These are phyloP conservation scores for Berberis vulgaris DNA, from an alignment of 164 flowering plant genomes.

Conservation along the genomic window DNA sequence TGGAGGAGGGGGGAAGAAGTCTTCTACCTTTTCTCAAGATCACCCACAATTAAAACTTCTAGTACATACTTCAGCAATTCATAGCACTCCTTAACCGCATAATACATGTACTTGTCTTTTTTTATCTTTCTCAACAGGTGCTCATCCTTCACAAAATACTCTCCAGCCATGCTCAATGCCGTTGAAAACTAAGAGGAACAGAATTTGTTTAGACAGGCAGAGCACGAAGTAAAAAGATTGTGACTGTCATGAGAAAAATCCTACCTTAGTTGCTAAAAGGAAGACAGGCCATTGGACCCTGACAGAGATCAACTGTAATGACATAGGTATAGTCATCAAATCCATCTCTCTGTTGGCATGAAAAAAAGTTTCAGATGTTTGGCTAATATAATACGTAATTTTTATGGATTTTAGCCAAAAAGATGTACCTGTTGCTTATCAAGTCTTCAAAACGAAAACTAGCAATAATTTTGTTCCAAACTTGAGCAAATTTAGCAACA, in stretches of 20 bases:
- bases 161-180: slow-evolving; percentile 68
- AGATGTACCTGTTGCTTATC: slow-evolving; percentile 71
- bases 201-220: slow-evolving; percentile 3
- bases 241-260: not conserved
- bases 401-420: not conserved
- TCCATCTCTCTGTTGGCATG: slow-evolving; percentile 64
- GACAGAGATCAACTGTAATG: slow-evolving; percentile 47
- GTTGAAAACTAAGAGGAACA: slow-evolving; percentile 47
- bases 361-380: not conserved
- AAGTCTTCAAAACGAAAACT: slow-evolving; percentile 80
- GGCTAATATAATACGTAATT: too few relatives aligned
- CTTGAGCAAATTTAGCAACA: slow-evolving; percentile 53
- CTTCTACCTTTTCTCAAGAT: slow-evolving; percentile 63
- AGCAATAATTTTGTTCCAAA: slow-evolving; percentile 82
- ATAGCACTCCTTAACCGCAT: slow-evolving; percentile 79
- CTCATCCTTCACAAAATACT: slow-evolving; percentile 63
- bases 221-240: not conserved
- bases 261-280: slow-evolving; percentile 79
- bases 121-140: slow-evolving; percentile 45
- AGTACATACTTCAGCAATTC: slow-evolving; percentile 64
- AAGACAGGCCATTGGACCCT: slow-evolving; percentile 78
- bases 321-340: slow-evolving; percentile 71
- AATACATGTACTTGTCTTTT: slow-evolving; percentile 60
- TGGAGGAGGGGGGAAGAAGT: not conserved
- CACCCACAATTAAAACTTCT: slow-evolving; percentile 58